Base-by-base conservation (phyloP, 1,284 basidiomycete species). In the Clitocybe nebularis region DNA sequence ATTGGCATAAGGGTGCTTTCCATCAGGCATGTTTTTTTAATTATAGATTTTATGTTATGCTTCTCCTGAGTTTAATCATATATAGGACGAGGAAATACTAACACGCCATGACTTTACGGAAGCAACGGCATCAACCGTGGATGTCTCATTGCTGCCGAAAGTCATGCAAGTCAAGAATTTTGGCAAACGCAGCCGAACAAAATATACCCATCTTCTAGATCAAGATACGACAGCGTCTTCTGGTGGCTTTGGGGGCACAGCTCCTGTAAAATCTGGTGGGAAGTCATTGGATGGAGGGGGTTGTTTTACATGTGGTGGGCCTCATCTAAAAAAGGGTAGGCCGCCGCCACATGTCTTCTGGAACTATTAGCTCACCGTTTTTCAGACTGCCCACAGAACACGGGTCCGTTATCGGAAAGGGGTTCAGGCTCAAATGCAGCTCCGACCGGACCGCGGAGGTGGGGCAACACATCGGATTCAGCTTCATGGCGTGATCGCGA, bases 1-100 rank as follows among this genome's bases (percentile, higher is more conserved):
- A 97, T 63, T 98, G 93, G 81, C 96, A 99, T 72, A 98, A 97
- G 68, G 96, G 96, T 56, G 94, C 93, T 46, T 99, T 99, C 74
- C 93, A 96, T 65, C 91, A 90, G 75, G 91, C 87, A 46, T 17
- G 71, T 61, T 7, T 32, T 23, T 24, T 5, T 25, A 25, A 29
- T 29, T 11, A 32, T 37, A 14, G 2, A 17, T 21, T 28, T 39
- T 23, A 34, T 25, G 16, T 24, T 22, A 14, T n/a, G n/a, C n/a
- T n/a, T n/a, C n/a, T n/a, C n/a, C n/a, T n/a, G n/a, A n/a, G n/a
- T 40, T 25, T 47, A 10, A 13, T 20, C 58, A n/a, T n/a, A n/a
- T n/a, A n/a, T n/a, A 93, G 84, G 95, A 97, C 64, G 80, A 84
- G 52, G 93, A 97, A 39, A 81, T 99, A 50, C 79, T 97, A 54